Evolutionary conservation across 768 basidiomycete genomes (phyloP).

Genomic region (Pisolithus sp.): DNA sequence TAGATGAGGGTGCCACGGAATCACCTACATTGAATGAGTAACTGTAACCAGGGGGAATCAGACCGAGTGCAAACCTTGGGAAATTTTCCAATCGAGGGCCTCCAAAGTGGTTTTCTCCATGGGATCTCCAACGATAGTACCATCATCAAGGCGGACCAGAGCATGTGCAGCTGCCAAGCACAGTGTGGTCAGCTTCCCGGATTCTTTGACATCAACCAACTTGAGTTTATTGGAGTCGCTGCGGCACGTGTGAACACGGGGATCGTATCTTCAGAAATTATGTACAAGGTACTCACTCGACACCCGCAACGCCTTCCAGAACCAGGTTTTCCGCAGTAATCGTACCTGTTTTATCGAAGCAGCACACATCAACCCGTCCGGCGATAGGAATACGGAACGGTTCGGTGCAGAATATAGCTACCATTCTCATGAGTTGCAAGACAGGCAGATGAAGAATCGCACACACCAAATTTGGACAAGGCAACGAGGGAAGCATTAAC

Average conservation of each 20-base stretch:
- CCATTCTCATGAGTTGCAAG: constrained; percentile 1
- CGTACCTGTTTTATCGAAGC: constrained; percentile 99
- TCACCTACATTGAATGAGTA: constrained; percentile 41
- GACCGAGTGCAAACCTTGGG: constrained; percentile 41
- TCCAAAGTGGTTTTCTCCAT: constrained; percentile 98
- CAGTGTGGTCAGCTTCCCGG: constrained; percentile 69
- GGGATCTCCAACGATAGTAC: constrained; percentile 90
- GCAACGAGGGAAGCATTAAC: constrained; percentile 95
- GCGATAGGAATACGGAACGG: constrained; percentile 97
- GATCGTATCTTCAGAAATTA: constrained; percentile 1
- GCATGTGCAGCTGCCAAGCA: constrained; percentile 95
- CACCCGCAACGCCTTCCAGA: constrained; percentile 87
- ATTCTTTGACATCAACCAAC: constrained; percentile 74
- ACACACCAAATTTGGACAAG: constrained; percentile 82
- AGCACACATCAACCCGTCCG: constrained; percentile 95
- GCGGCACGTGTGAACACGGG: not conserved
- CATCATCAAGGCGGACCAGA: constrained; percentile 89
- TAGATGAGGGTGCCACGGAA: constrained; percentile 51
- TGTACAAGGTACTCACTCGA: constrained; percentile 57
- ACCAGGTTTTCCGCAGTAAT: constrained; percentile 96
- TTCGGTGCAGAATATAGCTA: constrained; percentile 98
- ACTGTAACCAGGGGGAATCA: not conserved
- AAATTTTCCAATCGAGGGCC: constrained; percentile 82
- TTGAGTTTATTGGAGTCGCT: constrained; percentile 56
- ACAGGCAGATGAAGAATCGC: not conserved